A percentile compares a stretch with the other conserved stretches of the same genome.
phyloP scores from a whole-genome alignment of 2,329 filamentous ascomycete genomes.

The Alternaria sp. region DNA sequence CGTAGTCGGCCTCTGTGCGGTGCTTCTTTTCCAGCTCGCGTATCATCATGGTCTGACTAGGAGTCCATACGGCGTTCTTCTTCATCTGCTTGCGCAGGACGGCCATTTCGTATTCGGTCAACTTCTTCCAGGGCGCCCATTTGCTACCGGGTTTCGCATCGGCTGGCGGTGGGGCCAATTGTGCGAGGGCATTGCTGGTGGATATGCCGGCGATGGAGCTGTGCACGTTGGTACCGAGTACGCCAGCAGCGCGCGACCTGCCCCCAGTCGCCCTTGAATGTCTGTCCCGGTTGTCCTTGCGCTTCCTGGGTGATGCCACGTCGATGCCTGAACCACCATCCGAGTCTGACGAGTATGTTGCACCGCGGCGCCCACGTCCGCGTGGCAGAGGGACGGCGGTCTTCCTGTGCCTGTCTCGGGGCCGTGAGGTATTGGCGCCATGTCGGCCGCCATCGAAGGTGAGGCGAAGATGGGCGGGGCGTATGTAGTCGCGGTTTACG shows the following conservation, averaged over 20 bases:
- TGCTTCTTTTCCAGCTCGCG: conserved; percentile 75
- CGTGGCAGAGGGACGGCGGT: conserved; percentile 20
- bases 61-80: conserved; percentile 86
- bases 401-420: conserved; percentile 31
- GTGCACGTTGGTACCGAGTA: conserved; percentile 60
- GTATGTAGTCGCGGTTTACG: conserved; percentile 30
- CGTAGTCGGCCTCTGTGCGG: conserved; percentile 57
- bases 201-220: conserved; percentile 63
- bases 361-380: conserved; percentile 19
- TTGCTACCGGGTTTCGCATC: conserved; percentile 66
- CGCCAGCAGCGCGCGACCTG: conserved; percentile 48
- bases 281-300: conserved; percentile 44
- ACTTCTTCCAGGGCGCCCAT: conserved; percentile 67
- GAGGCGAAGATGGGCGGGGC: conserved; percentile 37
- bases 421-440: conserved; percentile 26
- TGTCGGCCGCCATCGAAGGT: conserved; percentile 33
- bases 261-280: conserved; percentile 50
- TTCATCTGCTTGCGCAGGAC: conserved; percentile 85
- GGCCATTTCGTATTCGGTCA: conserved; percentile 73
- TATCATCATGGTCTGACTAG: conserved; percentile 84
- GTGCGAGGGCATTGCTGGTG: conserved; percentile 66
- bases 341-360: conserved; percentile 22
- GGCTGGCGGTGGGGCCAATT: conserved; percentile 64
- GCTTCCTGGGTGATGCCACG: conserved; percentile 24
- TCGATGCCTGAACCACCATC: conserved; percentile 27